These are phyloP conservation scores for Phyllosticta citriasiana DNA, from an alignment of 2,329 filamentous ascomycete genomes.

Conservation along the genomic window DNA sequence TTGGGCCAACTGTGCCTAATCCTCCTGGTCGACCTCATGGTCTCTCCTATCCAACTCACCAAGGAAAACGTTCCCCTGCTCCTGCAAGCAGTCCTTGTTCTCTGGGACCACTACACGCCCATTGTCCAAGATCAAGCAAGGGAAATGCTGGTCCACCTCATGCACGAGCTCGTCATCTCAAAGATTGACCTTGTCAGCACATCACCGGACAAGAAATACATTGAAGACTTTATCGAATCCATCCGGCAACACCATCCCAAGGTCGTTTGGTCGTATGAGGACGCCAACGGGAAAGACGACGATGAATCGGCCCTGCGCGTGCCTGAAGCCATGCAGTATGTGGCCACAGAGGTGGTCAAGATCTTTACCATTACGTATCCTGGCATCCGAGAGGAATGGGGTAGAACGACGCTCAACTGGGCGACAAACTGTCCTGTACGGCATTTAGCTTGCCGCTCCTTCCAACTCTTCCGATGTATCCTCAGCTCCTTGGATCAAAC, in stretches of 20 bases:
- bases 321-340: constrained; percentile 74
- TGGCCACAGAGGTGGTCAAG: constrained; percentile 71
- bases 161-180: constrained; percentile 86
- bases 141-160: constrained; percentile 95
- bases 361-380: constrained; percentile 81
- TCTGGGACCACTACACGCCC: constrained; percentile 96
- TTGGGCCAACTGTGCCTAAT: constrained; percentile 89
- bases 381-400: constrained; percentile 84
- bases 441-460: constrained; percentile 90
- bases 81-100: constrained; percentile 80
- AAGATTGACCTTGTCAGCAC: constrained; percentile 56
- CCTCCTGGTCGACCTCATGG: constrained; percentile 88
- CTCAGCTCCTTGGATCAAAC: constrained; percentile 79
- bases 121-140: constrained; percentile 93
- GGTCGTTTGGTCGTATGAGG: constrained; percentile 90
- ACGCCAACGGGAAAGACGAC: constrained; percentile 67
- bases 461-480: constrained; percentile 93
- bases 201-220: constrained; percentile 58
- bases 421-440: constrained; percentile 93
- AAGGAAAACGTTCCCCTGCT: constrained; percentile 75
- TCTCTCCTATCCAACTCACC: constrained; percentile 73
- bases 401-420: constrained; percentile 82
- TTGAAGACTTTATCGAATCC: constrained; percentile 79
- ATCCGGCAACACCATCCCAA: constrained; percentile 75
- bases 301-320: constrained; percentile 69